Evolutionary conservation across 192 early-diverging fungal genomes (phyloP).

Genomic region (Backusella morwellensis): DNA sequence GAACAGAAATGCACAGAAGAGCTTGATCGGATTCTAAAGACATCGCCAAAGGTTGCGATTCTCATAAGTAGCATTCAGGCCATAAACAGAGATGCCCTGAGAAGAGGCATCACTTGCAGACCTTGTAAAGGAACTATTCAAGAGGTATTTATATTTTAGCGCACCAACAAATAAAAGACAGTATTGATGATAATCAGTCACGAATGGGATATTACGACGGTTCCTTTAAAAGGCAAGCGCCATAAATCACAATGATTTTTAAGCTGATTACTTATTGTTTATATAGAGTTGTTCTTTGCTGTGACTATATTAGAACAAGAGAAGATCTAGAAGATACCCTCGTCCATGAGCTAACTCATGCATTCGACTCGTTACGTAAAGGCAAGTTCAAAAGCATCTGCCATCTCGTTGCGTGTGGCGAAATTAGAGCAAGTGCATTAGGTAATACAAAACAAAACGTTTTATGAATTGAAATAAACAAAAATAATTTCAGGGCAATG

Average conservation of each 20-base stretch:
- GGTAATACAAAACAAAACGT: slow-evolving; percentile 7
- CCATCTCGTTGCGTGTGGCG: slow-evolving; percentile 36
- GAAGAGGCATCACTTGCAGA: slow-evolving; percentile 32
- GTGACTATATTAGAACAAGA: slow-evolving; percentile 29
- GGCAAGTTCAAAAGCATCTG: slow-evolving; percentile 30
- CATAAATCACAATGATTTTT: background rate
- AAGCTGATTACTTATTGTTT: background rate
- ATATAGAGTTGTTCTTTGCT: slow-evolving; percentile 35
- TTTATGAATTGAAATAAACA: background rate
- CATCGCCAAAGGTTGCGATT: slow-evolving; percentile 13
- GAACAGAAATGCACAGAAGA: slow-evolving; percentile 34
- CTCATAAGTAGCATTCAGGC: slow-evolving; percentile 22
- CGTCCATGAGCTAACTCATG: slow-evolving; percentile 37
- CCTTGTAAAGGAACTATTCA: slow-evolving; percentile 32
- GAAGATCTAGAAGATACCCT: slow-evolving; percentile 33
- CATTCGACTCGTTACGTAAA: slow-evolving; percentile 32
- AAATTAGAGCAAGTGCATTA: slow-evolving; percentile 31
- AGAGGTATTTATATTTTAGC: slow-evolving; percentile 5
- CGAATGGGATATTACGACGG: slow-evolving; percentile 36
- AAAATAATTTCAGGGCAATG: slow-evolving; percentile 28
- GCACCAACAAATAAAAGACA: background rate
- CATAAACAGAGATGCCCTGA: slow-evolving; percentile 25
- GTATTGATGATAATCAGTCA: slow-evolving; percentile 3
- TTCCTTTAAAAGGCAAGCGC: slow-evolving; percentile 29
- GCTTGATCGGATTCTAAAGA: slow-evolving; percentile 21